Evolutionary conservation across 768 basidiomycete genomes (phyloP), one percentile per base, ranked within the genome.

Genomic region (Mycena filopes): DNA sequence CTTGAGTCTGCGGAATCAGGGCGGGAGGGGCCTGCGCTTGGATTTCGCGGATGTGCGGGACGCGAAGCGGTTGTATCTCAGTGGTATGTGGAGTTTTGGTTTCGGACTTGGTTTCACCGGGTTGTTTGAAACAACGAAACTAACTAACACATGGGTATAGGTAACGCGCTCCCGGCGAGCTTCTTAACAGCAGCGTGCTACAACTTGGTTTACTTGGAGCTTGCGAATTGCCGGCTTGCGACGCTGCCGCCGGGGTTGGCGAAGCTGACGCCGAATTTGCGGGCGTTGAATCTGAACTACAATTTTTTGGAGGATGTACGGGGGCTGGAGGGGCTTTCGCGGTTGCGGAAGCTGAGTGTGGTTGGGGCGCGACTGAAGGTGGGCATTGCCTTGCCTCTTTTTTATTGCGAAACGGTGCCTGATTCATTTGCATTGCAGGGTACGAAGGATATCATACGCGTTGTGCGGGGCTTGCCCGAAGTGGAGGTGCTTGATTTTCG

Each of bases 221-320:
- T 93, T 48, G 96, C 96, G 20, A 92, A 79, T 42, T 98, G 98
- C 76, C 87, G 92, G 66, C 81, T 99, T 67, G 89, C 87, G 38
- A 71, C 71, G 57, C 86, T 98, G 51, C 96, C 96, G n/a, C 72
- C 76, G 69, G 84, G 87, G 43, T 81, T 98, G 70, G 84, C 85
- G 56, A 74, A 73, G 48, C 78, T 92, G 59, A 80, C 89, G 50
- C 97, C 98, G 33, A 98, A 96, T 77, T 79, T 98, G 72, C 89
- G 95, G 58, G 90, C 90, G 64, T 81, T 99, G 78, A 98, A 98
- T 82, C 86, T 98, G 69, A 97, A 99, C 83, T 97, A 98, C 83
- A 99, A 99, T 77, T 98, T 96, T 77, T 75, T 99, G 76, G 88
- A 95, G 71, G 89, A 93, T 72, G 78, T 87, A 56, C 77, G 84